Percentiles rank a stretch among this genome's conserved stretches.
Evolutionary conservation across 768 basidiomycete species (phyloP).

Genomic region (Royoungia palumana): DNA sequence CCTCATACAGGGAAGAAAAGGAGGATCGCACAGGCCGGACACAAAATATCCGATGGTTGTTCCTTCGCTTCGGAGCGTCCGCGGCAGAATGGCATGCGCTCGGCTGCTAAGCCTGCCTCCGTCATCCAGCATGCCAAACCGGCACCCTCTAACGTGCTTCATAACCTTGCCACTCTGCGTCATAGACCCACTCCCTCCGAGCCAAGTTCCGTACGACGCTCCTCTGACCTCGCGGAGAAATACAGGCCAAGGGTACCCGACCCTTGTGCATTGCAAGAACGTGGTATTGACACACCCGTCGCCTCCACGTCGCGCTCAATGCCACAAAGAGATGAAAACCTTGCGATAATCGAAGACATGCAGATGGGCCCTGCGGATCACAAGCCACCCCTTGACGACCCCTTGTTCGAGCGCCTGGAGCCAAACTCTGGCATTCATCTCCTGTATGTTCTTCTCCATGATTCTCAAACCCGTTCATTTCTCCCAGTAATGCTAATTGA

Average conservation of each 20-base stretch:
- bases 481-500: background rate
- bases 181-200: slow-evolving; percentile 18
- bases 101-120: slow-evolving; percentile 2
- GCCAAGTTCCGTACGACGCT: slow-evolving; percentile 28
- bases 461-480: slow-evolving; percentile 1
- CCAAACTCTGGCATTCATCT: slow-evolving; percentile 90
- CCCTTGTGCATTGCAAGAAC: slow-evolving; percentile 6
- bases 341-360: slow-evolving; percentile 75
- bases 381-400: slow-evolving; percentile 67
- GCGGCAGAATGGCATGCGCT: slow-evolving; percentile 12
- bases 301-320: slow-evolving; percentile 4
- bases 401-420: slow-evolving; percentile 73
- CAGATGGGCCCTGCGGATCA: slow-evolving; percentile 76
- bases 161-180: slow-evolving; percentile 44
- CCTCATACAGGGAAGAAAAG: slow-evolving; percentile 38
- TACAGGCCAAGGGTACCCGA: slow-evolving; percentile 12
- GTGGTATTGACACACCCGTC: slow-evolving; percentile 1
- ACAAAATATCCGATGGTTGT: slow-evolving; percentile 11
- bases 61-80: slow-evolving; percentile 13
- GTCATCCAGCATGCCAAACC: slow-evolving; percentile 28
- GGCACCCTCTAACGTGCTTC: slow-evolving; percentile 51
- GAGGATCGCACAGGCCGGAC: slow-evolving; percentile 36
- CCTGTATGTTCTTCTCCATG: slow-evolving; percentile 47
- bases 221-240: slow-evolving; percentile 22
- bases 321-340: slow-evolving; percentile 50